Evolutionary conservation across 306 rosid species (phyloP).

Genomic region (Prosopis cineraria): DNA sequence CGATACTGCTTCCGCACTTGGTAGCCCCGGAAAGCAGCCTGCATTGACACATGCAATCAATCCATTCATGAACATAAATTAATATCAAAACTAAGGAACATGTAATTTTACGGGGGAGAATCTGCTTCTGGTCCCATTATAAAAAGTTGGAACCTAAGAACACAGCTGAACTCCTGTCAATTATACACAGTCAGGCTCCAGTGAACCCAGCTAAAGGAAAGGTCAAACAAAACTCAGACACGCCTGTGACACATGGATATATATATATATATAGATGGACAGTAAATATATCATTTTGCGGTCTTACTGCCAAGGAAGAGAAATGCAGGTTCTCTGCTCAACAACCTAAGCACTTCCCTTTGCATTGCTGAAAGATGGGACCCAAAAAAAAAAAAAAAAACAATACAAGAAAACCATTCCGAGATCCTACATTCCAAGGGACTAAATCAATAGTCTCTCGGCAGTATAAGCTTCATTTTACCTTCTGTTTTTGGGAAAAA

Average conservation of each 20-base stretch:
- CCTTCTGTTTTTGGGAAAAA: background rate
- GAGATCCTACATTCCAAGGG: slow-evolving; percentile 1
- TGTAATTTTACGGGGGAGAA: background rate
- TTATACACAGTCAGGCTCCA: background rate
- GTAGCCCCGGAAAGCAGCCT: slow-evolving; percentile 92
- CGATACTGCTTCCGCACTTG: slow-evolving; percentile 78
- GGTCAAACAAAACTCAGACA: background rate
- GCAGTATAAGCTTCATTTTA: background rate
- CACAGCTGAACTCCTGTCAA: background rate
- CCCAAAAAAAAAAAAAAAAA: too few species aligned
- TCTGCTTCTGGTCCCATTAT: background rate
- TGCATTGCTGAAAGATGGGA: background rate
- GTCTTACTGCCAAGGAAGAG: background rate
- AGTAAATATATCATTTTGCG: background rate
- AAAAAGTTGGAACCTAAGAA: background rate
- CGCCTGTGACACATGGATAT: background rate
- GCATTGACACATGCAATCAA: slow-evolving; percentile 40
- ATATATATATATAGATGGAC: too few species aligned
- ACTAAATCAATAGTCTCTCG: slow-evolving; percentile 1
- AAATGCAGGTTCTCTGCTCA: background rate
- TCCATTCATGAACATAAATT: slow-evolving; percentile 28
- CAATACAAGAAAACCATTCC: slow-evolving; percentile 1
- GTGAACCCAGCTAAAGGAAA: slow-evolving; percentile 5
- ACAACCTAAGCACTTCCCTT: background rate
- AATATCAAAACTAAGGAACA: background rate